These are phyloP conservation scores for Pseudocercospora fijiensis DNA, from an alignment of 2,329 filamentous ascomycete species.

Conservation along the genomic window DNA sequence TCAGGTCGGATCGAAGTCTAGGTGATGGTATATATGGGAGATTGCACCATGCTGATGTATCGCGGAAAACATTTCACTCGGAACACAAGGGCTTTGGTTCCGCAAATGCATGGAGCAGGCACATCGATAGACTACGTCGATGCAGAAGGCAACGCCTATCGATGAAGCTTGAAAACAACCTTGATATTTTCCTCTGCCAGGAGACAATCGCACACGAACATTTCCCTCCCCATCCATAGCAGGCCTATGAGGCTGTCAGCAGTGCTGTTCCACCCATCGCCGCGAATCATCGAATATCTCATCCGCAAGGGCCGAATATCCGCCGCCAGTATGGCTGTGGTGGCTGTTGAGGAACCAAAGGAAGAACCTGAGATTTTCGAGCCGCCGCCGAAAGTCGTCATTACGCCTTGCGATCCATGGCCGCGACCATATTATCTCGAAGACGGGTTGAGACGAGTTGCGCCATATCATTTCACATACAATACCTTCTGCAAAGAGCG, in stretches of 20 bases:
- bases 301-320: slow-evolving; percentile 46
- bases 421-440: slow-evolving; percentile 78
- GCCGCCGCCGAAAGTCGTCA: slow-evolving; percentile 51
- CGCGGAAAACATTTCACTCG: not conserved
- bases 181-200: not conserved
- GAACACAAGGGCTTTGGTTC: not conserved
- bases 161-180: slow-evolving; percentile 14
- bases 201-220: not conserved
- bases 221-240: not conserved
- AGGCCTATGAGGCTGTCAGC: slow-evolving; percentile 19
- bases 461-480: slow-evolving; percentile 89
- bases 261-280: slow-evolving; percentile 42
- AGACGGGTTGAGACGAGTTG: slow-evolving; percentile 76
- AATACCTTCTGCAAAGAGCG: slow-evolving; percentile 92
- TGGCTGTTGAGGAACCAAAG: slow-evolving; percentile 28
- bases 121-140: not conserved
- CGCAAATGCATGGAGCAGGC: not conserved
- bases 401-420: slow-evolving; percentile 59
- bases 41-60: not conserved
- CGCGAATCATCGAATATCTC: slow-evolving; percentile 53
- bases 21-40: not conserved
- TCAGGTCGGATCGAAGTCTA: not conserved
- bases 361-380: slow-evolving; percentile 42
- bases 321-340: slow-evolving; percentile 32
- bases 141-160: slow-evolving; percentile 4